These are phyloP conservation scores for Calonectria montana DNA, from an alignment of 2,329 filamentous ascomycete species.

Conservation along the genomic window DNA sequence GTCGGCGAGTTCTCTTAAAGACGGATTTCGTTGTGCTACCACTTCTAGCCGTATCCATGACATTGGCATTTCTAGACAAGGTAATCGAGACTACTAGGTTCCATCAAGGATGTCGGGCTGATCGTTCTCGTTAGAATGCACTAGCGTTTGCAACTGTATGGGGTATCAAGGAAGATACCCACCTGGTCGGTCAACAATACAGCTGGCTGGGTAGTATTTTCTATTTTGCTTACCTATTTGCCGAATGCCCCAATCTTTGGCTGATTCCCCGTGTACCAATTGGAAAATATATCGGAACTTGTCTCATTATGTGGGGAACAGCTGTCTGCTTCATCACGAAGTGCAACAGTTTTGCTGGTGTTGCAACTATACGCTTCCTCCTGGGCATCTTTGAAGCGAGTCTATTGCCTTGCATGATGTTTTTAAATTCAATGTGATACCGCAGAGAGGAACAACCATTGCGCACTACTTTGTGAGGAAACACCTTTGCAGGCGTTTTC, in stretches of 20 bases:
- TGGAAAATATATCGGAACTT: conserved; percentile 46
- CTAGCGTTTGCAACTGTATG: conserved; percentile 31
- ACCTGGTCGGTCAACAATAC: conserved; percentile 61
- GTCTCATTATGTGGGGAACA: conserved; percentile 47
- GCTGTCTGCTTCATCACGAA: conserved; percentile 56
- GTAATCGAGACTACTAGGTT: background rate
- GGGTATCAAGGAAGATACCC: conserved; percentile 35
- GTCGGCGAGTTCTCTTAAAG: conserved; percentile 16
- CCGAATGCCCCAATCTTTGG: conserved; percentile 50
- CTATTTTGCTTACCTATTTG: conserved; percentile 59
- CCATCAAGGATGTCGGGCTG: background rate
- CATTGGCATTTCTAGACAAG: conserved; percentile 31
- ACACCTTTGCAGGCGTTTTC: conserved; percentile 46
- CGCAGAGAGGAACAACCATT: conserved; percentile 45
- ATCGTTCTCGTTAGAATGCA: background rate
- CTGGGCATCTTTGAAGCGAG: conserved; percentile 58
- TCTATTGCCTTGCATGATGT: conserved; percentile 60
- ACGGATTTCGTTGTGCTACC: conserved; percentile 28
- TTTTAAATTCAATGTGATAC: conserved; percentile 56
- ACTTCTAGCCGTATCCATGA: conserved; percentile 25
- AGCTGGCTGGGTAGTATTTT: conserved; percentile 70
- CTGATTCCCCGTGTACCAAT: conserved; percentile 46
- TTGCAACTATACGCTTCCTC: conserved; percentile 56
- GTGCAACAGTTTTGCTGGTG: conserved; percentile 52
- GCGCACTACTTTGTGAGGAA: conserved; percentile 47